A percentile compares a stretch with the other conserved stretches of the same genome.
Conservation (phyloP, 768 basidiomycete species). For the Suillus subluteus region DNA sequence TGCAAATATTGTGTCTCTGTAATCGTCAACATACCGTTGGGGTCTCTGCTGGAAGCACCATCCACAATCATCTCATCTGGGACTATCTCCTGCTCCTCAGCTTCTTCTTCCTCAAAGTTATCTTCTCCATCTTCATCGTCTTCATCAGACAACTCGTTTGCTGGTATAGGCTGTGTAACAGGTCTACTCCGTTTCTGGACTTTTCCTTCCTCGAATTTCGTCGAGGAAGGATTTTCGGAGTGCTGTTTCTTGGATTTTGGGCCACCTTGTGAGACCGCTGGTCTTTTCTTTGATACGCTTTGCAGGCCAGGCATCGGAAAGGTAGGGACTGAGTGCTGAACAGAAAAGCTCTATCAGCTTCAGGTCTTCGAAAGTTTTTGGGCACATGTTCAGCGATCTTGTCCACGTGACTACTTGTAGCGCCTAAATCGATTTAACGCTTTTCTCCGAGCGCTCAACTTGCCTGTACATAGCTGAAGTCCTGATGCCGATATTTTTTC, state of each 20-base stretch:
- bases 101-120: constrained; percentile 42
- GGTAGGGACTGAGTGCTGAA: not conserved
- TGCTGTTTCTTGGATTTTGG: constrained; percentile 58
- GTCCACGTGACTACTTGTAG: not conserved
- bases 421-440: not conserved
- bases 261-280: constrained; percentile 48
- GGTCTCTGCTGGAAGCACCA: constrained; percentile 46
- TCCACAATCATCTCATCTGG: constrained; percentile 39
- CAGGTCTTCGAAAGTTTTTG: constrained; percentile 9
- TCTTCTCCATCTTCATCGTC: constrained; percentile 41
- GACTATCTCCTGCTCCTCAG: constrained; percentile 31
- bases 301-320: constrained; percentile 42
- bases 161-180: constrained; percentile 47
- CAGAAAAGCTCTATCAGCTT: not conserved
- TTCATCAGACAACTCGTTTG: constrained; percentile 44
- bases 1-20: constrained; percentile 10
- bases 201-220: constrained; percentile 31
- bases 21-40: constrained; percentile 52
- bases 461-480: not conserved
- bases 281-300: constrained; percentile 55
- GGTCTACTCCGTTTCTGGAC: constrained; percentile 64
- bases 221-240: constrained; percentile 37
- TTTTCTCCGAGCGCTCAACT: no score
- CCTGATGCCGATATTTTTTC: not conserved
- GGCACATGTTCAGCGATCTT: not conserved